A percentile compares a stretch with the other conserved stretches of the same genome.
phyloP scores from a whole-genome alignment of 1,284 basidiomycete genomes.

The Tausonia pullulans region DNA sequence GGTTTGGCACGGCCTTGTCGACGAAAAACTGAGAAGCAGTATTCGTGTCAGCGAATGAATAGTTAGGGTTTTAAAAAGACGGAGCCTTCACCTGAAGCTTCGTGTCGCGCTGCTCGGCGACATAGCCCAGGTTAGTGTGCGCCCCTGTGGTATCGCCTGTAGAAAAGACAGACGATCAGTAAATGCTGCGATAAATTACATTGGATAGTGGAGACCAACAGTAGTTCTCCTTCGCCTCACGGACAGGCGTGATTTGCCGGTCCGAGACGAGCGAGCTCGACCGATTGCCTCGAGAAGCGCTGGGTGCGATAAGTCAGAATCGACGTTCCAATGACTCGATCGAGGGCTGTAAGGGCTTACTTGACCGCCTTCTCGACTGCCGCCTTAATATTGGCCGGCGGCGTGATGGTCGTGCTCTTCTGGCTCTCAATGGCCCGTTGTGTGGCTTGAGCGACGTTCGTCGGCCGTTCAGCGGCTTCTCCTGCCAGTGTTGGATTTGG shows the following conservation, averaged over 20 bases:
- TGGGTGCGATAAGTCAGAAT: too few species aligned
- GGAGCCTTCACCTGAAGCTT: slow-evolving; percentile 3
- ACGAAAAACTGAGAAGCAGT: slow-evolving; percentile 3
- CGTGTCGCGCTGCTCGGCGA: not conserved
- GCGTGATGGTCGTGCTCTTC: not conserved
- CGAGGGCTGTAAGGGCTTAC: too few species aligned
- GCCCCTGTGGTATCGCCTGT: not conserved
- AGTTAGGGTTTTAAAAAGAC: not conserved
- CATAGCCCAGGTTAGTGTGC: slow-evolving; percentile 6
- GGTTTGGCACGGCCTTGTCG: slow-evolving; percentile 1
- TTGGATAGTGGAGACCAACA: not conserved
- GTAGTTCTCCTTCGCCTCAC: slow-evolving; percentile 8
- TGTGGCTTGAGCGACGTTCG: not conserved
- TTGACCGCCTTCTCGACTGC: slow-evolving; percentile 14
- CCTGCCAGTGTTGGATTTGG: too few species aligned
- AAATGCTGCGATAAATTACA: not conserved
- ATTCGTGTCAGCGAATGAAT: not conserved
- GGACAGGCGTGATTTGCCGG: not conserved
- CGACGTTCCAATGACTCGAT: too few species aligned
- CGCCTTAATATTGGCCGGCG: not conserved
- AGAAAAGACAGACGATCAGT: not conserved
- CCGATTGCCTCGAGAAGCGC: slow-evolving; percentile 5
- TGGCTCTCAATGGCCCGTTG: not conserved
- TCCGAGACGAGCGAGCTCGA: not conserved
- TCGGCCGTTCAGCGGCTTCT: too few species aligned